These are phyloP conservation scores for Lasiosphaeria ovina DNA, from an alignment of 495 filamentous ascomycete genomes.

Conservation along the genomic window DNA sequence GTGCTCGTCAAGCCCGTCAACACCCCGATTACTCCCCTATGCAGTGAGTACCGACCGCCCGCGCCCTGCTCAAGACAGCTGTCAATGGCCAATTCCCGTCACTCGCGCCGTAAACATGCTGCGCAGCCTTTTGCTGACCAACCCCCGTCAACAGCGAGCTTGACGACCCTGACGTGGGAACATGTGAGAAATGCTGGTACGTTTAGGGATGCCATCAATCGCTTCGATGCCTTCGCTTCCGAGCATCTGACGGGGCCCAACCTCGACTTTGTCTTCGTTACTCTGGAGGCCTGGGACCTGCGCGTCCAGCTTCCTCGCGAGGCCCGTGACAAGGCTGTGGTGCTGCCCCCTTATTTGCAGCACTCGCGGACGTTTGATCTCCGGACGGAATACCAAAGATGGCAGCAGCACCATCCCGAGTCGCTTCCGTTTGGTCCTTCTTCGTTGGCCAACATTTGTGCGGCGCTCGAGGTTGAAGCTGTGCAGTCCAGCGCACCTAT, in stretches of 20 bases:
- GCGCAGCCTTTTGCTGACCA: slow-evolving; percentile 22
- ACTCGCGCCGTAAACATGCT: neutral
- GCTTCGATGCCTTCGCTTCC: slow-evolving; percentile 86
- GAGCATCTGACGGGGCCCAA: slow-evolving; percentile 83
- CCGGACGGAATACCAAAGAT: slow-evolving; percentile 93
- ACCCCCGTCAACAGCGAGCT: slow-evolving; percentile 62
- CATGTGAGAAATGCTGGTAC: slow-evolving; percentile 94
- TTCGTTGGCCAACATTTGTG: slow-evolving; percentile 93
- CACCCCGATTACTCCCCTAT: slow-evolving; percentile 95
- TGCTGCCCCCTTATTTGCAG: slow-evolving; percentile 93
- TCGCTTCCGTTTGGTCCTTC: slow-evolving; percentile 94
- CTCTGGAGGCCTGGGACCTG: slow-evolving; percentile 96
- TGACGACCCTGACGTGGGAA: slow-evolving; percentile 98
- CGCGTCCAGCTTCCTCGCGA: slow-evolving; percentile 96
- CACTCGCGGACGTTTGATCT: slow-evolving; percentile 97
- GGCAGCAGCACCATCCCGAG: slow-evolving; percentile 97
- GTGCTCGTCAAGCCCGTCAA: slow-evolving; percentile 97
- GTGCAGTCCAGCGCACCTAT: slow-evolving; percentile 96
- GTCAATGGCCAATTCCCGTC: slow-evolving; percentile 14
- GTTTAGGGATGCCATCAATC: slow-evolving; percentile 93
- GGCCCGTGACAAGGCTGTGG: slow-evolving; percentile 95
- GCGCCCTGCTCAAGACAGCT: slow-evolving; percentile 6
- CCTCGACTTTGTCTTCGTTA: slow-evolving; percentile 95
- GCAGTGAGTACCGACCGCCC: slow-evolving; percentile 70
- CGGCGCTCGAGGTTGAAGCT: slow-evolving; percentile 93